A percentile compares a stretch with the other conserved stretches of the same genome.
Conservation (phyloP, 805 yeast genomes). For the Ogataea methanolica region DNA sequence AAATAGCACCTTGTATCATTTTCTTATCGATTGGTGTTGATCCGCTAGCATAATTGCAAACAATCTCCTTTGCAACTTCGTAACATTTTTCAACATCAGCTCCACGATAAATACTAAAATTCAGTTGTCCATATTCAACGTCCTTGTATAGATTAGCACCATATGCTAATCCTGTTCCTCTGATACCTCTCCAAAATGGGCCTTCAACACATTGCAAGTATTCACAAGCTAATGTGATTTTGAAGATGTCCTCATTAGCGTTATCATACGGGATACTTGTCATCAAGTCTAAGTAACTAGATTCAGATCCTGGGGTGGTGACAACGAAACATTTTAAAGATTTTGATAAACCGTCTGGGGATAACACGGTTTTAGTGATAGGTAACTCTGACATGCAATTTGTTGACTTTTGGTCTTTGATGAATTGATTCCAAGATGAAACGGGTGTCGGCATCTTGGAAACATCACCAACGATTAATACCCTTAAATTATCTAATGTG, state of each 20-base stretch:
- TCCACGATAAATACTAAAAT: conserved; percentile 72
- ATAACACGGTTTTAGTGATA: conserved; percentile 46
- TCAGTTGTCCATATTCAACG: conserved; percentile 62
- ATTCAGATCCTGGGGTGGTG: conserved; percentile 79
- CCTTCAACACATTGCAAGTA: conserved; percentile 88
- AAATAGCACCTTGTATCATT: conserved; percentile 66
- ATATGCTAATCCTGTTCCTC: conserved; percentile 93
- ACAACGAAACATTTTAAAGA: conserved; percentile 54
- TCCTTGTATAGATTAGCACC: conserved; percentile 65
- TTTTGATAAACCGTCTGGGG: conserved; percentile 52
- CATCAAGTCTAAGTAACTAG: conserved; percentile 60
- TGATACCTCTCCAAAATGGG: conserved; percentile 92
- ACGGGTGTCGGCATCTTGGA: conserved; percentile 49
- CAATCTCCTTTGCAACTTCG: conserved; percentile 58
- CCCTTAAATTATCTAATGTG: conserved; percentile 54
- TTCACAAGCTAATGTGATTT: conserved; percentile 67
- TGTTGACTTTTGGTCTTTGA: conserved; percentile 4
- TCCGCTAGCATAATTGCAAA: conserved; percentile 57
- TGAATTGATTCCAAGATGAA: conserved; percentile 48
- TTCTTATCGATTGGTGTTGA: conserved; percentile 47
- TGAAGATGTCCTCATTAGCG: conserved; percentile 57
- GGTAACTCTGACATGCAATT: conserved; percentile 36
- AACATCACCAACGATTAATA: conserved; percentile 69
- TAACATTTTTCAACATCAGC: conserved; percentile 69
- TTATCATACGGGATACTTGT: conserved; percentile 58